These are phyloP conservation scores for Rhamnella rubrinervis DNA, from an alignment of 331 rosid species.

Conservation along the genomic window DNA sequence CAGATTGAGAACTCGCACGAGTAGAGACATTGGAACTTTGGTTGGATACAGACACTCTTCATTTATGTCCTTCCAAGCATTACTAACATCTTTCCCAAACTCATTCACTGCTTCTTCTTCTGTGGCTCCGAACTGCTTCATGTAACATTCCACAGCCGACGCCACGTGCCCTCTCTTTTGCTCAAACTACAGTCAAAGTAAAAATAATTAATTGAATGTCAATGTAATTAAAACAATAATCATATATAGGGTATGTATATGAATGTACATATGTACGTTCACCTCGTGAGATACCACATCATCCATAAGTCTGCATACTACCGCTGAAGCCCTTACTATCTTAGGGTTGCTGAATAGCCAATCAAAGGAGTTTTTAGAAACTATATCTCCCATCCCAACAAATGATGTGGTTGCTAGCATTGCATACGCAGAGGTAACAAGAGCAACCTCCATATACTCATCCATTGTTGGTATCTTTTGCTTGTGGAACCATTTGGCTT, in stretches of 20 bases:
- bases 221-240: neutral
- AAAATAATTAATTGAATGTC: neutral
- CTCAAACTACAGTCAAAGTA: constrained; percentile 26
- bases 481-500: constrained; percentile 39
- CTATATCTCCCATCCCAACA: constrained; percentile 13
- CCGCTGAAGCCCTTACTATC: constrained; percentile 9
- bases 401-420: neutral
- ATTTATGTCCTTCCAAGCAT: constrained; percentile 41
- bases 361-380: constrained; percentile 25
- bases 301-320: constrained; percentile 23
- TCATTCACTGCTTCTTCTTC: neutral
- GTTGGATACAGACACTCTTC: constrained; percentile 23
- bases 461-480: constrained; percentile 21
- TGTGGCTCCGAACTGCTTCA: constrained; percentile 21
- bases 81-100: neutral
- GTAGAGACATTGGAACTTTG: constrained; percentile 12
- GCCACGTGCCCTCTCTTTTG: constrained; percentile 31
- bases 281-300: constrained; percentile 37
- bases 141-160: constrained; percentile 34
- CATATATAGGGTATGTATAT: neutral
- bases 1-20: constrained; percentile 14
- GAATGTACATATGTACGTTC: neutral
- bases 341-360: constrained; percentile 18
- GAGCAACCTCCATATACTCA: constrained; percentile 28
- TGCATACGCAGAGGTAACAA: neutral